phyloP scores from a whole-genome alignment of 2,329 filamentous ascomycete genomes.

The Ophiosphaerella herpotricha region DNA sequence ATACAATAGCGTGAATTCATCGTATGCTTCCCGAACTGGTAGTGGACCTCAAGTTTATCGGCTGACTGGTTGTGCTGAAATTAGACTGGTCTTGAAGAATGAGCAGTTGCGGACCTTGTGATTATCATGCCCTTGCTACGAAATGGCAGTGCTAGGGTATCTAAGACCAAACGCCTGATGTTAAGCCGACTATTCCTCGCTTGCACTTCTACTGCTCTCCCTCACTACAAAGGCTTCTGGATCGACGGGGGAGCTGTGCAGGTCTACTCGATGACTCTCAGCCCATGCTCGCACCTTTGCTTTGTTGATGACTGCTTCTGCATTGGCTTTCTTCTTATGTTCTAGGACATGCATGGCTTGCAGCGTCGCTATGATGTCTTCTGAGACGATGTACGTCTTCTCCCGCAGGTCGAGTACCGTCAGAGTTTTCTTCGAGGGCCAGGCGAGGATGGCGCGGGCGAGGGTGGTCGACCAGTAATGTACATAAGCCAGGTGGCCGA shows the following conservation, averaged over 20 bases:
- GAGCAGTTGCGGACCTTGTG: neutral
- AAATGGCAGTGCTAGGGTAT: slow-evolving; percentile 7
- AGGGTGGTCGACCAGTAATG: slow-evolving; percentile 88
- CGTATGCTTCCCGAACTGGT: neutral
- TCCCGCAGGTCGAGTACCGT: slow-evolving; percentile 74
- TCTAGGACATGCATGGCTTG: slow-evolving; percentile 78
- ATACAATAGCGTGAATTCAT: neutral
- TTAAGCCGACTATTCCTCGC: slow-evolving; percentile 40
- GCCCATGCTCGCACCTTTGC: slow-evolving; percentile 70
- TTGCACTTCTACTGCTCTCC: slow-evolving; percentile 46
- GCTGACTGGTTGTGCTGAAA: neutral
- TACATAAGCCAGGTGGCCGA: slow-evolving; percentile 80
- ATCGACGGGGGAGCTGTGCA: slow-evolving; percentile 67
- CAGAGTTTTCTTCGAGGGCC: slow-evolving; percentile 56
- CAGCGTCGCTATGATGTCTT: slow-evolving; percentile 80
- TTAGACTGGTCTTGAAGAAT: neutral
- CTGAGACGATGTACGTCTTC: slow-evolving; percentile 80
- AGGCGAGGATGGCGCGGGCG: slow-evolving; percentile 64
- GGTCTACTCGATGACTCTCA: slow-evolving; percentile 62
- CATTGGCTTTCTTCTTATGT: slow-evolving; percentile 55
- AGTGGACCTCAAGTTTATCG: neutral
- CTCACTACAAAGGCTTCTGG: slow-evolving; percentile 75
- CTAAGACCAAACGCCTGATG: slow-evolving; percentile 5
- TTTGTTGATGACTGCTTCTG: slow-evolving; percentile 59
- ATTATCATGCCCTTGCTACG: neutral